These are phyloP conservation scores for Thelonectria rubi DNA, from an alignment of 2,329 filamentous ascomycete species.

Conservation along the genomic window DNA sequence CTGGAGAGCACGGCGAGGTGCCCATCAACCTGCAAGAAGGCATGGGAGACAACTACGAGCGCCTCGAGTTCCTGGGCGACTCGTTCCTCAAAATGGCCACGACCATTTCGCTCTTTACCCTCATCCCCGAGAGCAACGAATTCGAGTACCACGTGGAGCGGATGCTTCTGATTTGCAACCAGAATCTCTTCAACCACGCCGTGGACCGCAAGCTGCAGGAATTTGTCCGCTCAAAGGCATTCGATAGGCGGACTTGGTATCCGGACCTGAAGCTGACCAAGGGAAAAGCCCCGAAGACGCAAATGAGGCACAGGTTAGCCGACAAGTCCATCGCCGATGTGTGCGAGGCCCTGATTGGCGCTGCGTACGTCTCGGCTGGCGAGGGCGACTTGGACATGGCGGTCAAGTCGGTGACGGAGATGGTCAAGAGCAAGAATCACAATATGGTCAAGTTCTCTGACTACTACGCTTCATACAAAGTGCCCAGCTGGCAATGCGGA, in stretches of 20 bases:
- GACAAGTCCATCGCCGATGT: constrained; percentile 96
- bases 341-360: constrained; percentile 92
- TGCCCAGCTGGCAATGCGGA: constrained; percentile 75
- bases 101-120: constrained; percentile 83
- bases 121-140: constrained; percentile 80
- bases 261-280: constrained; percentile 78
- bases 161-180: constrained; percentile 91
- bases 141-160: constrained; percentile 89
- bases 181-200: constrained; percentile 84
- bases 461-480: constrained; percentile 74
- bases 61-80: constrained; percentile 92
- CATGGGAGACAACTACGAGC: constrained; percentile 95
- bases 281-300: constrained; percentile 68
- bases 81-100: constrained; percentile 96
- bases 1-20: constrained; percentile 73
- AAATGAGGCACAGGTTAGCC: constrained; percentile 71
- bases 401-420: constrained; percentile 69
- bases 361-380: constrained; percentile 69
- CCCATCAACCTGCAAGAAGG: constrained; percentile 80
- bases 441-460: constrained; percentile 74
- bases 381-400: constrained; percentile 63
- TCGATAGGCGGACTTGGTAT: constrained; percentile 89
- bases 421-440: constrained; percentile 78
- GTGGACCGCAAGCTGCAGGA: constrained; percentile 71
- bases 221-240: constrained; percentile 84